A percentile compares a stretch with the other conserved stretches of the same genome.
Evolutionary conservation across 2,329 filamentous ascomycete species (phyloP).

Genomic region (Penicillium psychrosexuale): DNA sequence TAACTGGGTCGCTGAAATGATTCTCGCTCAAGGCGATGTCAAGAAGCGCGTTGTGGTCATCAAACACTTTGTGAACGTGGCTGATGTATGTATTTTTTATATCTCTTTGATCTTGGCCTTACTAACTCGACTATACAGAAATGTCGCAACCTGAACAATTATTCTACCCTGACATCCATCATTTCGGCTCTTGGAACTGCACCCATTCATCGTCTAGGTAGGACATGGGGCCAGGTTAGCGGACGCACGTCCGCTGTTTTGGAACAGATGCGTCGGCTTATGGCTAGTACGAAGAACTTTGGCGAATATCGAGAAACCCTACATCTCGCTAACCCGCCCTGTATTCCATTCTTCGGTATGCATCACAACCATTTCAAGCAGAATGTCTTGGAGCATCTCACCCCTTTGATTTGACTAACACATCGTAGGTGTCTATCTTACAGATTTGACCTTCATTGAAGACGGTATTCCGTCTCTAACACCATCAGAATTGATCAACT

Average conservation of each 20-base stretch:
- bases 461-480: slow-evolving; percentile 96
- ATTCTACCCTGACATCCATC: slow-evolving; percentile 94
- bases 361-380: slow-evolving; percentile 1
- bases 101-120: not conserved
- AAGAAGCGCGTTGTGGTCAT: slow-evolving; percentile 96
- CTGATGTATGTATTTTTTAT: slow-evolving; percentile 63
- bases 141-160: slow-evolving; percentile 92
- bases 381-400: not conserved
- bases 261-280: slow-evolving; percentile 88
- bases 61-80: slow-evolving; percentile 95
- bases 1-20: slow-evolving; percentile 99
- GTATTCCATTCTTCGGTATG: slow-evolving; percentile 95
- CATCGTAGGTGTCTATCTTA: slow-evolving; percentile 82
- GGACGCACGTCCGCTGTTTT: slow-evolving; percentile 74
- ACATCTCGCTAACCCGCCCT: slow-evolving; percentile 90
- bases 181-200: slow-evolving; percentile 94
- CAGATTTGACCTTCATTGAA: slow-evolving; percentile 96
- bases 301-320: slow-evolving; percentile 91
- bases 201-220: slow-evolving; percentile 86
- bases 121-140: slow-evolving; percentile 56
- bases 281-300: slow-evolving; percentile 98
- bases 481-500: slow-evolving; percentile 96
- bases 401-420: slow-evolving; percentile 15
- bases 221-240: slow-evolving; percentile 93
- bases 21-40: slow-evolving; percentile 87